Conservation (phyloP, 805 yeast species). For the Saccharomycopsis olivae region DNA sequence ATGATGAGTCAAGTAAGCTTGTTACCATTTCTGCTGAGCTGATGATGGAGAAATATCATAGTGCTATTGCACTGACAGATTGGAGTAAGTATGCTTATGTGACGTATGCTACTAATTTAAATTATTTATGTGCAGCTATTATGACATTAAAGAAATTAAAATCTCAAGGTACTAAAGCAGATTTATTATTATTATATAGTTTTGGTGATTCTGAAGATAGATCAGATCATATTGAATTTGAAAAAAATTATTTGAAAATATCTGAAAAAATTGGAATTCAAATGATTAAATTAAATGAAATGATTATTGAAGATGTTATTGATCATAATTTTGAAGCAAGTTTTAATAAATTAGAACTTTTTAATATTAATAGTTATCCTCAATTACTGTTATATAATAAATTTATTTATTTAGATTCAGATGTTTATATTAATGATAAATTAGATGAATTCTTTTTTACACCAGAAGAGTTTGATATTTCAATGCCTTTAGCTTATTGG, state of each 20-base stretch:
- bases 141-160: slow-evolving; percentile 35
- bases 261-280: slow-evolving; percentile 21
- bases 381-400: slow-evolving; percentile 29
- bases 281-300: slow-evolving; percentile 21
- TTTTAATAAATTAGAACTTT: slow-evolving; percentile 45
- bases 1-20: not conserved
- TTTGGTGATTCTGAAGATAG: slow-evolving; percentile 15
- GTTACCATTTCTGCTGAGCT: slow-evolving; percentile 1
- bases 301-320: slow-evolving; percentile 20
- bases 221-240: slow-evolving; percentile 18
- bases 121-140: slow-evolving; percentile 42
- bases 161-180: slow-evolving; percentile 30
- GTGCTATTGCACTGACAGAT: slow-evolving; percentile 21
- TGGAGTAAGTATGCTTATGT: slow-evolving; percentile 46
- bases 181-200: slow-evolving; percentile 32
- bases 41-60: slow-evolving; percentile 2
- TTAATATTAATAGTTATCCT: slow-evolving; percentile 26
- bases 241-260: slow-evolving; percentile 14
- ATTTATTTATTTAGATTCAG: slow-evolving; percentile 49
- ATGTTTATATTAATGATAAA: slow-evolving; percentile 32
- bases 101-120: slow-evolving; percentile 45
- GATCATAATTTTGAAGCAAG: slow-evolving; percentile 36
- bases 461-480: slow-evolving; percentile 35
- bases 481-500: slow-evolving; percentile 32
- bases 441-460: slow-evolving; percentile 43